Base-by-base conservation (phyloP, 495 filamentous ascomycete genomes). In the Terfezia boudieri region DNA sequence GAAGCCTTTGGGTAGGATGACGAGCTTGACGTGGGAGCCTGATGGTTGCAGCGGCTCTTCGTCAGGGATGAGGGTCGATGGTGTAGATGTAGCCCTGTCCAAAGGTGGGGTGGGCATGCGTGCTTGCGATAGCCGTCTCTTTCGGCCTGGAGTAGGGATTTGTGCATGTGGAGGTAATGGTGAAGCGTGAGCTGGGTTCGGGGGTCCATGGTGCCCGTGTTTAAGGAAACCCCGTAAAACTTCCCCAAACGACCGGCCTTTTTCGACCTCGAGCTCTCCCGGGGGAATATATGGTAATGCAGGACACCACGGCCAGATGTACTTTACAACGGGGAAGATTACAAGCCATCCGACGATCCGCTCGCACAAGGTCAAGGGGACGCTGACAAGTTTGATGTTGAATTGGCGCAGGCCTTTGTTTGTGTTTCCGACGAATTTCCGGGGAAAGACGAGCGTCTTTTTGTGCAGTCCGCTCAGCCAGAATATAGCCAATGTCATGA, bases 391-490 rank as follows among this genome's bases (percentile, higher is more conserved):
- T 70, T 98, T 98, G 69, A 84, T 82, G 67, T 96, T 96, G 76
- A 96, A 87, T 20, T 75, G 81, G 46, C 90, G 75, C 54, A 98
- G 73, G 46, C 90, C 90, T 26, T 88, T 76, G 67, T 96, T 98
- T 51, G 87, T 79, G 50, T 86, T 76, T 57, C 75, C 79, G 58
- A 95, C 78, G 82, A 89, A 98, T 55, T 84, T 77, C 46, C 90
- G 76, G 50, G 90, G 90, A 86, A 92, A 96, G 55, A 89, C 78
- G 50, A 96, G 81, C 36, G 89, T 90, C 43, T 86, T 78, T 60
- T 96, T 86, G 82, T 89, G 96, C 64, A 90, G 83, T 20, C 90
- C 90, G 2, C 88, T 94, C 9, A 79, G 85, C 83, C 88, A 95
- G 61, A 94, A 78, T 50, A 96, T 72, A 43, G 86, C 70, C 26